Conservation (phyloP, 345 rosid species). For the Kernera saxatilis region DNA sequence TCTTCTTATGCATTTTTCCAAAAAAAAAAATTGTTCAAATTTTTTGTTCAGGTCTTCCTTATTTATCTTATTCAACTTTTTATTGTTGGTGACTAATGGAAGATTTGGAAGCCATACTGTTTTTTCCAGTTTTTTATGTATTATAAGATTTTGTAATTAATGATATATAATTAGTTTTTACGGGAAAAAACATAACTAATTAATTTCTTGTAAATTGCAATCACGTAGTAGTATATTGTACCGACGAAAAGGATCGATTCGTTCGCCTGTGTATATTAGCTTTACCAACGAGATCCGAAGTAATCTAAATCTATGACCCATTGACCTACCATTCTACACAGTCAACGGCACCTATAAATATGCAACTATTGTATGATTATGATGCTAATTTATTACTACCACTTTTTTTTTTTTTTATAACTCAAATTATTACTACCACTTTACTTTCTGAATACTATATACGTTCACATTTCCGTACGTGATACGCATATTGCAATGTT, state of each 20-base stretch:
- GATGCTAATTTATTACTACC: neutral
- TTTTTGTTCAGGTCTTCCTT: neutral
- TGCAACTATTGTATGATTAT: neutral
- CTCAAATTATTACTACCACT: too few relatives aligned
- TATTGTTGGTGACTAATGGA: neutral
- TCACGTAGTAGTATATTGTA: neutral
- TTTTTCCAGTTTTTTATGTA: neutral
- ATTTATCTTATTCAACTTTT: neutral
- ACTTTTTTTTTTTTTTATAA: too few relatives aligned
- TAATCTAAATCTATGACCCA: neutral
- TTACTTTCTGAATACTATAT: neutral
- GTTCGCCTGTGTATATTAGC: neutral
- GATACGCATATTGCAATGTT: neutral
- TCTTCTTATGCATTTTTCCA: too few relatives aligned
- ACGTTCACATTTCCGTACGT: too few relatives aligned
- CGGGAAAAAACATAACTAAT: too few relatives aligned
- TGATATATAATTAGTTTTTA: neutral
- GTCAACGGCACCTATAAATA: neutral
- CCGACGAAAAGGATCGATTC: neutral
- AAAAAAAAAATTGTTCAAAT: too few relatives aligned
- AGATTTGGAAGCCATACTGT: neutral
- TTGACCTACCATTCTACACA: neutral
- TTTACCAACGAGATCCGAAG: slow-evolving; percentile 1
- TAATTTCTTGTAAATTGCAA: slow-evolving; percentile 1
- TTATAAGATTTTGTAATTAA: neutral